Conservation (phyloP, 257 asterid species). For the Plantago elongata region DNA sequence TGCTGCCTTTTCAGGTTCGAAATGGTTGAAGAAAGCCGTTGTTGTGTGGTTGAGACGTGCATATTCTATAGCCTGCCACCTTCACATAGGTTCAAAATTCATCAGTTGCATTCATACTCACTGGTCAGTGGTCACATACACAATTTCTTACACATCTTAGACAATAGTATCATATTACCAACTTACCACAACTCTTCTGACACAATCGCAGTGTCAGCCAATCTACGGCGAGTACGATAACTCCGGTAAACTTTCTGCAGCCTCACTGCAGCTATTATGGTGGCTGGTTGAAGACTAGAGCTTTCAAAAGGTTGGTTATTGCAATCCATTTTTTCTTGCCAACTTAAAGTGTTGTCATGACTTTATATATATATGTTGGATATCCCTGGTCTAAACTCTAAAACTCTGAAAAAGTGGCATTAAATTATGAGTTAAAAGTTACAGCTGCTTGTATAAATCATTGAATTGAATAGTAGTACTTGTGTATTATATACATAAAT, state of each 20-base stretch:
- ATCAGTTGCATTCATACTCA: neutral
- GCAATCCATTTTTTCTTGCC: slow-evolving; percentile 20
- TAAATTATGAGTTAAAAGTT: slow-evolving; percentile 17
- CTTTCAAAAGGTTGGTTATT: slow-evolving; percentile 17
- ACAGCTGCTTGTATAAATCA: slow-evolving; percentile 15
- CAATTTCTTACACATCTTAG: neutral
- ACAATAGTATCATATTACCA: neutral
- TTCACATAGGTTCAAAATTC: slow-evolving; percentile 17
- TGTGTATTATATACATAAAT: neutral
- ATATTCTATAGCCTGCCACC: slow-evolving; percentile 44
- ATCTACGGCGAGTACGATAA: slow-evolving; percentile 31
- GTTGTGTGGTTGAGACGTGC: slow-evolving; percentile 24
- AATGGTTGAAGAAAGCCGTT: slow-evolving; percentile 23
- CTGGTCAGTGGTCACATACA: neutral
- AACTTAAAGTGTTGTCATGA: neutral
- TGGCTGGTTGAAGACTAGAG: slow-evolving; percentile 7
- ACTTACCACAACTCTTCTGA: slow-evolving; percentile 36
- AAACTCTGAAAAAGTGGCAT: slow-evolving; percentile 5
- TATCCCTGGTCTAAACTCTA: neutral
- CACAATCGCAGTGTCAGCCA: slow-evolving; percentile 33
- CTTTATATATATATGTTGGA: slow-evolving; percentile 13
- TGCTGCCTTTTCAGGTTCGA: slow-evolving; percentile 28
- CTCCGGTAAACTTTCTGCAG: slow-evolving; percentile 36
- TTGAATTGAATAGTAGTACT: slow-evolving; percentile 10
- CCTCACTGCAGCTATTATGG: slow-evolving; percentile 15